phyloP scores from a whole-genome alignment of 352 stramenopile genomes.

The Globisporangium sylvaticum region DNA sequence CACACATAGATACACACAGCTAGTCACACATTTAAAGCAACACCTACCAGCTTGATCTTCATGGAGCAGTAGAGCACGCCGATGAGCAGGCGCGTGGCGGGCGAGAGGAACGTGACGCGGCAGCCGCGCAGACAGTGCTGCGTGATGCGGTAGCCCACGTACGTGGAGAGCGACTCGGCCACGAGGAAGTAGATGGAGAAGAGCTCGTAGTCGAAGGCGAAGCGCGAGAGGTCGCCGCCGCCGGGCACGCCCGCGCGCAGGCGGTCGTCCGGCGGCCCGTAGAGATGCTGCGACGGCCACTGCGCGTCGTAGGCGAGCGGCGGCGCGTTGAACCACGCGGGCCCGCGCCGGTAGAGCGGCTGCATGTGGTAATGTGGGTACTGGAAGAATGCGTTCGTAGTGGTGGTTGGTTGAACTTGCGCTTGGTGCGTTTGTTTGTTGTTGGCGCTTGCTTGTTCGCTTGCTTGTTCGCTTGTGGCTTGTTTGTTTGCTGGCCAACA shows the following conservation, averaged over 20 bases:
- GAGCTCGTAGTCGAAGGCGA: slow-evolving; percentile 55
- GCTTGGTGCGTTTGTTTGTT: background rate
- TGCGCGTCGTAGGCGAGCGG: slow-evolving; percentile 25
- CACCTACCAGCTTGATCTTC: slow-evolving; percentile 68
- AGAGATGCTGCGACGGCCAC: slow-evolving; percentile 30
- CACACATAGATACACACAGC: slow-evolving; percentile 6
- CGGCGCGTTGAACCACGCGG: slow-evolving; percentile 35
- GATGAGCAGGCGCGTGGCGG: slow-evolving; percentile 61
- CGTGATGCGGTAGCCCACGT: slow-evolving; percentile 73
- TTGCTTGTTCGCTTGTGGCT: background rate
- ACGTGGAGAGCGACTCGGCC: slow-evolving; percentile 71
- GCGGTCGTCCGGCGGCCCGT: slow-evolving; percentile 47
- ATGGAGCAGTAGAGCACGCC: slow-evolving; percentile 66
- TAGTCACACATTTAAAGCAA: background rate
- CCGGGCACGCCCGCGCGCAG: slow-evolving; percentile 14
- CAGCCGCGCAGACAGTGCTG: slow-evolving; percentile 74
- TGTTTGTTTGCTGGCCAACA: background rate
- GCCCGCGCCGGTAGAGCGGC: slow-evolving; percentile 62
- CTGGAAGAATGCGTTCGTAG: background rate
- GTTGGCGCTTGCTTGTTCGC: background rate
- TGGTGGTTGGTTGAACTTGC: slow-evolving; percentile 1
- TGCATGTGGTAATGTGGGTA: slow-evolving; percentile 14
- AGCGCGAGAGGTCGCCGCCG: slow-evolving; percentile 25
- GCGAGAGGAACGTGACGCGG: slow-evolving; percentile 58
- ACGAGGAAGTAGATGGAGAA: slow-evolving; percentile 81